Conservation (phyloP, 2,329 filamentous ascomycete genomes). For the Pseudogymnoascus sp. region DNA sequence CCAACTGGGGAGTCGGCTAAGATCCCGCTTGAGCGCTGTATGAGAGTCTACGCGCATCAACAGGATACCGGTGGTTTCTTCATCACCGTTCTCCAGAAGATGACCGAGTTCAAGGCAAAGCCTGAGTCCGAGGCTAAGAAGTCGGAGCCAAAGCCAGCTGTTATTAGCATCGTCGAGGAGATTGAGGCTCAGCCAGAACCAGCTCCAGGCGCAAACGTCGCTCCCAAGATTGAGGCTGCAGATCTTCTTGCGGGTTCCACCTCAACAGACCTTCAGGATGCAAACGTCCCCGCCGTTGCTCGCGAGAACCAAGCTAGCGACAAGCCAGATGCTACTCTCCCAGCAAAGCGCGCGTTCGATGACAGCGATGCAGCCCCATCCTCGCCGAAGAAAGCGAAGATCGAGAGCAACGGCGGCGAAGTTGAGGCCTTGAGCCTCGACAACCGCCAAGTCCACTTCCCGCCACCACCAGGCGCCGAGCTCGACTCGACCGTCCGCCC, state of each 20-base stretch:
- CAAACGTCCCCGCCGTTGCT: conserved; percentile 24
- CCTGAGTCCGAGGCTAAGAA: conserved; percentile 53
- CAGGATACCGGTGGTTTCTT: conserved; percentile 98
- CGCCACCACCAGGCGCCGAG: conserved; percentile 26
- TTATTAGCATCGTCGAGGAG: conserved; percentile 33
- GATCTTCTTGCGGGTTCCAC: conserved; percentile 17
- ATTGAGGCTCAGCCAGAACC: conserved; percentile 29
- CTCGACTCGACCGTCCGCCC: conserved; percentile 22
- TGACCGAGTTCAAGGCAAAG: conserved; percentile 70
- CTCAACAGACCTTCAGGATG: conserved; percentile 24
- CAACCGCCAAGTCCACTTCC: conserved; percentile 27
- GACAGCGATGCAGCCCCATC: conserved; percentile 28
- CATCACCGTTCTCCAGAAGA: conserved; percentile 90
- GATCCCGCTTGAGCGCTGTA: conserved; percentile 79
- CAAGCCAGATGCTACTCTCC: conserved; percentile 18
- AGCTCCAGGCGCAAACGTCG: conserved; percentile 21
- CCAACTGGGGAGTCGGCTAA: conserved; percentile 42
- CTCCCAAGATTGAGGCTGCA: conserved; percentile 25
- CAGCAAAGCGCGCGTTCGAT: conserved; percentile 25
- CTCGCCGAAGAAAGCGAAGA: conserved; percentile 40
- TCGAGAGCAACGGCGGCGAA: conserved; percentile 25
- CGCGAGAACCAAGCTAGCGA: conserved; percentile 26
- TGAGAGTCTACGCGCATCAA: conserved; percentile 88
- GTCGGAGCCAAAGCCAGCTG: conserved; percentile 32
- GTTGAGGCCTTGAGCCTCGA: conserved; percentile 18